Conservation (phyloP, 1,284 basidiomycete genomes). For the Neolentinus lepideus region DNA sequence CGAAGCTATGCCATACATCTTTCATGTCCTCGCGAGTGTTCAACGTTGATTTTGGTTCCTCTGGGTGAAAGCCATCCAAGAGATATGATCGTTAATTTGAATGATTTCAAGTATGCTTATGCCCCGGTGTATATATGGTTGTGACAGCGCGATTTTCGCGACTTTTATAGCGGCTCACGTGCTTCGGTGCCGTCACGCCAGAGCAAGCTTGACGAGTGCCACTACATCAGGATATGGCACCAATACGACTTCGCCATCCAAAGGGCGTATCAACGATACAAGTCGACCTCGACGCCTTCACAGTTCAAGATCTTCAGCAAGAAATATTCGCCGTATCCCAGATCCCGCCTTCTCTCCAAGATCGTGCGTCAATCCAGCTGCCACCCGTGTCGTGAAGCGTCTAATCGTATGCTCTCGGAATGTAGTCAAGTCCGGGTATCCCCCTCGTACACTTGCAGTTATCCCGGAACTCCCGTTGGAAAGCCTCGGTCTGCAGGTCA, state of each 20-base stretch:
- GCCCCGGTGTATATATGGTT: too few species aligned
- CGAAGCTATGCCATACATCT: too few species aligned
- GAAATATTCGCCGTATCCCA: slow-evolving; percentile 59
- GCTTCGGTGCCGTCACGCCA: too few species aligned
- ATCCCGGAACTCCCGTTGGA: slow-evolving; percentile 67
- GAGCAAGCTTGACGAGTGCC: too few species aligned
- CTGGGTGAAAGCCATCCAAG: too few species aligned
- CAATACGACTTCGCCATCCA: slow-evolving; percentile 72
- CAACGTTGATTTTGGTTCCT: too few species aligned
- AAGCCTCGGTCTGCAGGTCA: slow-evolving; percentile 67
- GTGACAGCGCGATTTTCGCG: too few species aligned
- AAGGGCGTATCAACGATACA: slow-evolving; percentile 77
- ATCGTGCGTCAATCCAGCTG: slow-evolving; percentile 43
- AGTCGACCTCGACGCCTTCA: slow-evolving; percentile 53
- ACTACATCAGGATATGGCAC: slow-evolving; percentile 36
- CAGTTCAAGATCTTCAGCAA: slow-evolving; percentile 68
- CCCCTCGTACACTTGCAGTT: slow-evolving; percentile 64
- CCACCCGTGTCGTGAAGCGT: background rate
- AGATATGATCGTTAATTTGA: too few species aligned
- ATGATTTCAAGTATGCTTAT: too few species aligned
- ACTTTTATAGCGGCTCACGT: too few species aligned
- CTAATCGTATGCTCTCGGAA: background rate
- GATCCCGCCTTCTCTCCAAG: slow-evolving; percentile 72
- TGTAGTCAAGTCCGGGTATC: slow-evolving; percentile 82
- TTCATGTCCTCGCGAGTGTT: too few species aligned